phyloP scores from a whole-genome alignment of 192 early-diverging fungal species.

The Entomortierella chlamydospora region DNA sequence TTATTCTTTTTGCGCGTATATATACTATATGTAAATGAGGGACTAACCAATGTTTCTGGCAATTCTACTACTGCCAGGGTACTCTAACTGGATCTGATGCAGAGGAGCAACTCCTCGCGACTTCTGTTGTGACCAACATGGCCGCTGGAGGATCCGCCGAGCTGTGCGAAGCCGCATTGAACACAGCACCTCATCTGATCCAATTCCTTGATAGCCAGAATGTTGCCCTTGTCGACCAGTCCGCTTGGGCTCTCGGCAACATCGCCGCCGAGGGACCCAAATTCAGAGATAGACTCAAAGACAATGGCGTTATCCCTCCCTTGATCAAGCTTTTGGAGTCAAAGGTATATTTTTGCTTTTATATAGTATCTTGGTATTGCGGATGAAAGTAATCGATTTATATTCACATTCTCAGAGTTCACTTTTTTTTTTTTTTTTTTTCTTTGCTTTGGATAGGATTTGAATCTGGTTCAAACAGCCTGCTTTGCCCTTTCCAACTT shows the following conservation, averaged over 20 bases:
- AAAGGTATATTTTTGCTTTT: conserved; percentile 39
- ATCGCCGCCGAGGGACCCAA: conserved; percentile 88
- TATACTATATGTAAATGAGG: no score
- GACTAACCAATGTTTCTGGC: no score
- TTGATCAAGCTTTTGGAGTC: conserved; percentile 79
- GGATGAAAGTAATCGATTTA: no score
- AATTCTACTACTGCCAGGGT: conserved; percentile 14
- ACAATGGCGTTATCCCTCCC: conserved; percentile 79
- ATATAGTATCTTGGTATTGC: neutral
- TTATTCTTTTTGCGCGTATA: no score
- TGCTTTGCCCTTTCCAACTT: conserved; percentile 83
- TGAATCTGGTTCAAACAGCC: conserved; percentile 67
- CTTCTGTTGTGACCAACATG: conserved; percentile 74
- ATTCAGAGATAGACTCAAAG: conserved; percentile 79
- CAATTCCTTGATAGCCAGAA: conserved; percentile 59
- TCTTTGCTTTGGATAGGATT: conserved; percentile 41
- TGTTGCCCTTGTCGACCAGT: conserved; percentile 82
- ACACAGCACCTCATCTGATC: conserved; percentile 62
- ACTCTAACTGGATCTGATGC: conserved; percentile 59
- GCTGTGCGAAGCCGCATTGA: conserved; percentile 58
- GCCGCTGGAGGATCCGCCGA: conserved; percentile 59
- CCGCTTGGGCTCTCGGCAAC: conserved; percentile 94
- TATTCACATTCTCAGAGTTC: no score
- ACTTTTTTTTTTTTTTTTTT: neutral
- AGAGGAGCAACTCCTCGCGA: conserved; percentile 65